Evolutionary conservation across 2,329 filamentous ascomycete species (phyloP).

Genomic region (Leptographium wingfieldii): DNA sequence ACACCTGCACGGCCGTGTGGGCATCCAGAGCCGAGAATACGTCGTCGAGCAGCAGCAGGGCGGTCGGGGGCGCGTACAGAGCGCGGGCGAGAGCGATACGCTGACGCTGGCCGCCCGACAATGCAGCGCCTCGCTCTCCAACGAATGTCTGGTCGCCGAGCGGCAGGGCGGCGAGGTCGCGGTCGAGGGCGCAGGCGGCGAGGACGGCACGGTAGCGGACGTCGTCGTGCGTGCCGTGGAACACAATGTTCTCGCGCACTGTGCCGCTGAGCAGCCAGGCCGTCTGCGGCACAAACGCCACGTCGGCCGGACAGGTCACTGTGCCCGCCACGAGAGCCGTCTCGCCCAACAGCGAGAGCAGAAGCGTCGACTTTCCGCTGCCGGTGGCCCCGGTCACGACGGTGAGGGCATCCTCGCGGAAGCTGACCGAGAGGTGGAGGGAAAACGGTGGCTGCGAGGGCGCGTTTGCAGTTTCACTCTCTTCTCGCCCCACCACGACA

Average conservation of each 20-base stretch:
- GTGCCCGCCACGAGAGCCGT: conserved; percentile 14
- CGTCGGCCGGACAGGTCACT: conserved; percentile 17
- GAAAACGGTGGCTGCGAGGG: conserved; percentile 14
- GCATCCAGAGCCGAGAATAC: conserved; percentile 87
- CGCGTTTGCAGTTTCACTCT: background rate
- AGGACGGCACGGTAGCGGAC: conserved; percentile 72
- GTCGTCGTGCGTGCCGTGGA: conserved; percentile 49
- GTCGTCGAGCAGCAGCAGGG: conserved; percentile 78
- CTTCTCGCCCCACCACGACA: conserved; percentile 4
- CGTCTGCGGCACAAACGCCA: conserved; percentile 17
- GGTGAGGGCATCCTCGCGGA: conserved; percentile 18
- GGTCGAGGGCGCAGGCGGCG: conserved; percentile 70
- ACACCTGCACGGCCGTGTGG: conserved; percentile 29
- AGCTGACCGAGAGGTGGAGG: conserved; percentile 10
- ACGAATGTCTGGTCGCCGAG: conserved; percentile 78
- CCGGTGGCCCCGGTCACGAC: conserved; percentile 21
- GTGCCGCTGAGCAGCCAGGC: conserved; percentile 59
- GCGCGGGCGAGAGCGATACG: conserved; percentile 82
- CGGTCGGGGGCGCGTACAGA: conserved; percentile 63
- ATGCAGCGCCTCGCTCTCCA: conserved; percentile 82
- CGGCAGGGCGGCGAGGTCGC: conserved; percentile 80
- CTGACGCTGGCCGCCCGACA: conserved; percentile 90
- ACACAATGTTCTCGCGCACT: conserved; percentile 26
- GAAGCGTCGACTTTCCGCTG: conserved; percentile 20
- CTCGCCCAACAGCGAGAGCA: conserved; percentile 18